phyloP scores from a whole-genome alignment of 371 early-diverging fungal genomes.

The Fennellomyces sp. region DNA sequence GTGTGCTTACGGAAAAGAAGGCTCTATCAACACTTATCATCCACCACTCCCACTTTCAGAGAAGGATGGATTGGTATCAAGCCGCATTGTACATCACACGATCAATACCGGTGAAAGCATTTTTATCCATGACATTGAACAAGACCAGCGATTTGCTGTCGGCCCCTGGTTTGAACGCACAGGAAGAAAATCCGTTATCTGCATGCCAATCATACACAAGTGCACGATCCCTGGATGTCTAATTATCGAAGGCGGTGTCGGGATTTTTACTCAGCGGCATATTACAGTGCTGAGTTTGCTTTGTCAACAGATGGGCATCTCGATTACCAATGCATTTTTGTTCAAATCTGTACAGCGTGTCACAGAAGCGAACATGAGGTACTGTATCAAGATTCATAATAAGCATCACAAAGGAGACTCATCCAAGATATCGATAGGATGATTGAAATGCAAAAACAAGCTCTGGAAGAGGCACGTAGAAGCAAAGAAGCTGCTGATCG shows the following conservation, averaged over 20 bases:
- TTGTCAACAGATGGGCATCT: conserved; percentile 63
- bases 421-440: too few relatives aligned
- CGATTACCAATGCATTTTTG: conserved; percentile 57
- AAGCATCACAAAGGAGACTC: too few relatives aligned
- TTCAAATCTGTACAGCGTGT: conserved; percentile 51
- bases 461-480: conserved; percentile 41
- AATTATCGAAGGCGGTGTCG: conserved; percentile 54
- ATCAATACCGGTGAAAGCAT: conserved; percentile 42
- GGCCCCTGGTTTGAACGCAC: conserved; percentile 47
- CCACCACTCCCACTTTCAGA: conserved; percentile 36
- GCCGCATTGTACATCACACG: conserved; percentile 39
- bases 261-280: conserved; percentile 58
- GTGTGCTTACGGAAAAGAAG: conserved; percentile 41
- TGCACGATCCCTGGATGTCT: conserved; percentile 49
- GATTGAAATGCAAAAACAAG: conserved; percentile 50
- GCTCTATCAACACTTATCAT: conserved; percentile 42
- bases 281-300: conserved; percentile 54
- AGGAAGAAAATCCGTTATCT: conserved; percentile 52
- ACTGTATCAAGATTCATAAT: too few relatives aligned
- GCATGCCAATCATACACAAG: conserved; percentile 58
- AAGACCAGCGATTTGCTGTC: conserved; percentile 40
- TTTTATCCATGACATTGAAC: conserved; percentile 40
- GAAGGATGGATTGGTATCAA: conserved; percentile 33
- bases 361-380: conserved; percentile 36
- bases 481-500: conserved; percentile 48